Evolutionary conservation across 1,284 basidiomycete species (phyloP), one percentile per base, ranked within the genome.

Genomic region (Cryptococcus wingfieldii): DNA sequence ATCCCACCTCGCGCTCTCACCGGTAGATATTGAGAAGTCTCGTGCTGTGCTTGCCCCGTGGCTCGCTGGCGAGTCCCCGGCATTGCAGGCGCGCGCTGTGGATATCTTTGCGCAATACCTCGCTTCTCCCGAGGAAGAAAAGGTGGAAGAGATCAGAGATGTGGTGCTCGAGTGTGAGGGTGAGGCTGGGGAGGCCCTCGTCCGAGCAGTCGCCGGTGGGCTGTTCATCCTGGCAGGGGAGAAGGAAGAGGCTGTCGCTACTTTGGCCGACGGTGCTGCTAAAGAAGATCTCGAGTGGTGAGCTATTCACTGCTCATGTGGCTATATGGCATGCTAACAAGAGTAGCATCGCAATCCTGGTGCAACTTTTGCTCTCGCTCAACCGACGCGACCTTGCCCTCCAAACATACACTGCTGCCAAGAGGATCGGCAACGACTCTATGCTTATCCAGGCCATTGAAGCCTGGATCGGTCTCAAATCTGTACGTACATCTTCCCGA

Each of bases 211-310:
- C 4, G 88, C 90, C 16, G 90, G 86, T 6, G 90, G 87, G 3
- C 88, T 90, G 1, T 95, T 94, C 74, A 82, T 86, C 16, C 79
- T 84, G 19, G 88, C 88, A 23, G 87, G 86, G 4, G 92, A 96
- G 77, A 76, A 87, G 16, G 91, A 95, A 76, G 93, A 96, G 77
- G 91, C 90, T 0, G 79, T 96, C 28, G 90, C 94, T 71, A 91
- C 89, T 0, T 80, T 96, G 28, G 84, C 86, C 13, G 83, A 81
- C 19, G 83, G 83, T 34, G 80, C 83, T 28, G 85, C 86, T 38
- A 84, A 83, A 39, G 83, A 86, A 66, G 88, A 90, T 72, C 81
- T 92, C 53, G 90, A 89, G 79, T 89, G 89, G 91, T 94, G 75
- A 68, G 89, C 61, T 1, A n/a, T n/a, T 48, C 46, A 27, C 37